Percentiles rank a stretch among this genome's conserved stretches.
Conservation (phyloP, 352 stramenopile species). For the Pythium rhizo-oryzae region DNA sequence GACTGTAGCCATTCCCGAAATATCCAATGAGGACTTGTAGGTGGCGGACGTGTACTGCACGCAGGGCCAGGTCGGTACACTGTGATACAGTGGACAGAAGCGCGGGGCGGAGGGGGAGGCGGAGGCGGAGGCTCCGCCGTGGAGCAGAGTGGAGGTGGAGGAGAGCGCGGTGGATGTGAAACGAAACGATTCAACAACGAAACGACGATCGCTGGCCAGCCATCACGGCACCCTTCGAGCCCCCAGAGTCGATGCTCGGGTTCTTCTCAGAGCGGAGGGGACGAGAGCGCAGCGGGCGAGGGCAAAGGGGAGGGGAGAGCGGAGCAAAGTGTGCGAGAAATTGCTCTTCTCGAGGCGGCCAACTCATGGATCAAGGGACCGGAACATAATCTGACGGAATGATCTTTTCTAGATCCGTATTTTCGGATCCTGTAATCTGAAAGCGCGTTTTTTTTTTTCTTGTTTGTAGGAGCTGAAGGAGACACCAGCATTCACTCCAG, state of each 20-base stretch:
- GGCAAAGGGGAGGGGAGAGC: not conserved
- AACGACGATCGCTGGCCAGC: conserved; percentile 2
- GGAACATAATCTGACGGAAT: not conserved
- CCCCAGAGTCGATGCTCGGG: not conserved
- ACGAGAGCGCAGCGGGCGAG: not conserved
- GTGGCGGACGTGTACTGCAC: not conserved
- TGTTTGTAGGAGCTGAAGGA: not conserved
- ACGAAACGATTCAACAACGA: not conserved
- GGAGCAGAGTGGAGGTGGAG: conserved; percentile 14
- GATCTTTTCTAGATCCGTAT: not conserved
- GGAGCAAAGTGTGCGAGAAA: not conserved
- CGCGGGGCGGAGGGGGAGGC: not conserved
- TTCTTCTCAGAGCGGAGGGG: not conserved
- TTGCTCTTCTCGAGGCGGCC: not conserved
- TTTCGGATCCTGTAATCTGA: conserved; percentile 1
- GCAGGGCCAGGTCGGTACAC: not conserved
- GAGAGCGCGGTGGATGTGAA: not conserved
- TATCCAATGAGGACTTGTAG: not conserved
- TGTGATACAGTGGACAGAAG: not conserved
- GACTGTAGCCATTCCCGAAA: not conserved
- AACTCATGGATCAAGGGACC: not conserved
- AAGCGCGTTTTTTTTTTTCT: not conserved
- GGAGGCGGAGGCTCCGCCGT: conserved; percentile 10
- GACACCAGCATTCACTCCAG: conserved; percentile 3
- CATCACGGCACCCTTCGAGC: not conserved